Percentiles rank a stretch among this genome's conserved stretches.
phyloP scores from a whole-genome alignment of 768 basidiomycete species.

The Leucocoprinus birnbaumii region DNA sequence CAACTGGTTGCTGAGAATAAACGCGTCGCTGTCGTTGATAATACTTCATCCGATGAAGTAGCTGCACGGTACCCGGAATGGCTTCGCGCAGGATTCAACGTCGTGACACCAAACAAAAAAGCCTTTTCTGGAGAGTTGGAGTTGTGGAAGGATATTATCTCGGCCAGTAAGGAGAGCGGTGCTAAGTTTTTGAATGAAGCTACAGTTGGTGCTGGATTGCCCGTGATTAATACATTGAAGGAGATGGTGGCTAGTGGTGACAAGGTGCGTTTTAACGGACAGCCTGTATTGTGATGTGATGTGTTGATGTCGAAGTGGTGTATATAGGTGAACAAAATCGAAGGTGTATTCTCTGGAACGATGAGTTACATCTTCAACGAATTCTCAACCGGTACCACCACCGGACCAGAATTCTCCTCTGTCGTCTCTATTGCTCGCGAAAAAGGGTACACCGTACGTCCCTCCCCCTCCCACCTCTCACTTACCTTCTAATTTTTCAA shows the following conservation, averaged over 20 bases:
- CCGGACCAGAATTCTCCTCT: slow-evolving; percentile 80
- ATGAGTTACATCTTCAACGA: slow-evolving; percentile 99
- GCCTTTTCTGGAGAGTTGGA: slow-evolving; percentile 74
- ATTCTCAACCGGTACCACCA: slow-evolving; percentile 69
- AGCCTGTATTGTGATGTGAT: no score
- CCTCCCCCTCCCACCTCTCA: not conserved
- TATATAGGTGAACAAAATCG: slow-evolving; percentile 77
- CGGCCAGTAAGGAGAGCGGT: slow-evolving; percentile 53
- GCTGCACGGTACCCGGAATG: slow-evolving; percentile 82
- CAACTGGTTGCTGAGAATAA: slow-evolving; percentile 43
- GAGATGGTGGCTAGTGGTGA: slow-evolving; percentile 93
- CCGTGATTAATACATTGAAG: slow-evolving; percentile 87
- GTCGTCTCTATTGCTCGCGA: slow-evolving; percentile 87
- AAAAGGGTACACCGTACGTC: slow-evolving; percentile 87
- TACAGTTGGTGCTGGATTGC: slow-evolving; percentile 95
- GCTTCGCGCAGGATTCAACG: slow-evolving; percentile 72
- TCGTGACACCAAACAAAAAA: slow-evolving; percentile 98
- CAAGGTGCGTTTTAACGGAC: slow-evolving; percentile 58
- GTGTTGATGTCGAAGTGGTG: no score
- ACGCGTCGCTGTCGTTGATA: slow-evolving; percentile 79
- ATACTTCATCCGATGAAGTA: slow-evolving; percentile 83
- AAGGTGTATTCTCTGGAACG: slow-evolving; percentile 97
- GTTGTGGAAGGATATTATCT: slow-evolving; percentile 69
- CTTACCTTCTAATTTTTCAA: not conserved
- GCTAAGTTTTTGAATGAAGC: slow-evolving; percentile 81